Base-by-base conservation (phyloP, 306 rosid species). In the Dicorynia guianensis region DNA sequence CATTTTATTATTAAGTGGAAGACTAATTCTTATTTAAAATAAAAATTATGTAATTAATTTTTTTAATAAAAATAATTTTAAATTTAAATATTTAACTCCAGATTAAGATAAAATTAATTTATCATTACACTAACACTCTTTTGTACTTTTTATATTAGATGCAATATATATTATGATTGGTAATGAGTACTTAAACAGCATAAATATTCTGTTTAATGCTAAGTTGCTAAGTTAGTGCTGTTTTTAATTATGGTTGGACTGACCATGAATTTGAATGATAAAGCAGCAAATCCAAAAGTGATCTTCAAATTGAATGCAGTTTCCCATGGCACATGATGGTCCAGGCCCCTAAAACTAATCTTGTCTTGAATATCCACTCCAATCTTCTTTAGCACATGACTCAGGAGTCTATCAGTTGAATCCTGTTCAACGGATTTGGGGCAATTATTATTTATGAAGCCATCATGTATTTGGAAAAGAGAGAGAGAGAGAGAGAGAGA, bases 381-480 rank as follows among this genome's bases (percentile, higher is more conserved):
- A 19, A n/a, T 60, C 48, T 71, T 60, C 65, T 63, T 57, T 61
- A 83, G 71, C 85, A 84, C 84, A 76, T 76, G 77, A 63, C 62
- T 54, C 2, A 25, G 30, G 30, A 25, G 30, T 1, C 1, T 25
- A 1, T 25, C 30, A 25, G 2, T 25, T 25, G 30, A 25, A 43
- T 65, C 35, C 12, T 39, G 19, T 49, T 62, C 50, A 14, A 66
- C 60, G 55, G 65, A 67, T 54, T 80, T 83, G 68, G 79, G 75
- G 78, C 76, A 78, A 74, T 69, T 47, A 7, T 46, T 71, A 35
- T 63, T 50, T 59, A 69, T 57, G 61, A 59, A 33, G 17, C 66
- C 75, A 64, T 79, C 71, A 63, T 74, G 6, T 53, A 8, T 47
- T 20, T 53, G 30, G 30, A 25, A 25, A 25, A 25, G 30, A 25